Evolutionary conservation across 116 monocot species (phyloP), one percentile per base, ranked within the genome.

Genomic region (Cymodocea nodosa): DNA sequence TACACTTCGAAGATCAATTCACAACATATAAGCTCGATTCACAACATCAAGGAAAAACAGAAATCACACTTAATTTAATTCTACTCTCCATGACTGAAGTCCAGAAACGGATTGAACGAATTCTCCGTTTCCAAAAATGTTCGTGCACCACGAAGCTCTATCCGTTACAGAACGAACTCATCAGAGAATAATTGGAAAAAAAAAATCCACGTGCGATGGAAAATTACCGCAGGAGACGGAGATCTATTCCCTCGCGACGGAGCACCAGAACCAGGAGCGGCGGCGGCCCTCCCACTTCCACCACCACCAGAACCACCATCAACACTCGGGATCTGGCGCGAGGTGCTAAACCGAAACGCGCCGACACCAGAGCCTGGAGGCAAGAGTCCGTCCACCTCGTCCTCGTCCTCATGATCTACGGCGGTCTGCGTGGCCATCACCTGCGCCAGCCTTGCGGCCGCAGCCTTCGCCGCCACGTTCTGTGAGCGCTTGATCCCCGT

Each of bases 401-500:
- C 89, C 0, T 79, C 79, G 35, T 86, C 90, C 17, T 82, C 77
- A 12, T 77, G 75, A 14, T 57, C 76, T 22, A 69, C 76, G 23
- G 77, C 64, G 35, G 62, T 71, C 78, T 92, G 91, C 17, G 87
- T 84, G 15, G 91, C 87, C 91, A 92, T 92, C 22, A 92, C 91
- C 82, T 92, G 87, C 62, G 91, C 91, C 19, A 92, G 80, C 40
- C 87, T 70, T 16, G 87, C 87, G 51, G 87, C 84, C 40, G 91
- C 91, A 5, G 87, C 87, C 71, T 78, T 81, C 10, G 91, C 84
- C 15, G 87, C 91, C 20, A 92, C 81, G 69, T 92, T 92, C 82
- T 92, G 88, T 22, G 84, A 79, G 61, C 81, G 58, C 73, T 68
- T 79, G 44, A 84, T 66, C 66, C 67, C 66, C 70, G 86, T 75